Evolutionary conservation across 441 rosid species (phyloP).

Genomic region (Melastoma candidum): DNA sequence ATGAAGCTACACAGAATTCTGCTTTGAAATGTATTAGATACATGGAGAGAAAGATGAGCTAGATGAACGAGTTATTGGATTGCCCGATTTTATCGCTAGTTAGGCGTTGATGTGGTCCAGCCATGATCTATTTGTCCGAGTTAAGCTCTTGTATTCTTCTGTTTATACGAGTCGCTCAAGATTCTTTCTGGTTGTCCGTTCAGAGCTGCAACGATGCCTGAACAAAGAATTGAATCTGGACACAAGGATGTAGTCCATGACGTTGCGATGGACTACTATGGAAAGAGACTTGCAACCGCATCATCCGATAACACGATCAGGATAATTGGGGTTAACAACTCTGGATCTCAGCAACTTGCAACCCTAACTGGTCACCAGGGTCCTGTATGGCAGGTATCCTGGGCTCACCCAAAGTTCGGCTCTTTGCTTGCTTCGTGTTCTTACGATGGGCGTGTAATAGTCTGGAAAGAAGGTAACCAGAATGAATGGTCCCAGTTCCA

Average conservation of each 20-base stretch:
- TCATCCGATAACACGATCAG: constrained; percentile 15
- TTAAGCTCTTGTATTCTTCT: too few relatives aligned
- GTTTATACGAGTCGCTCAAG: too few relatives aligned
- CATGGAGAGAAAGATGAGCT: too few relatives aligned
- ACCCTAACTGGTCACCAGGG: constrained; percentile 17
- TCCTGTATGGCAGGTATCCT: constrained; percentile 45
- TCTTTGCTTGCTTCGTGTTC: constrained; percentile 44
- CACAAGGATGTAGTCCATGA: constrained; percentile 18
- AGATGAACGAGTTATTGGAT: too few relatives aligned
- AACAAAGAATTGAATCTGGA: constrained; percentile 13
- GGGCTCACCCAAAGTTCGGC: constrained; percentile 53
- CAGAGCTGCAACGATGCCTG: constrained; percentile 9
- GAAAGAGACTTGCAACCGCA: constrained; percentile 12
- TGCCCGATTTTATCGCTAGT: too few relatives aligned
- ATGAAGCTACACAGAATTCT: too few relatives aligned
- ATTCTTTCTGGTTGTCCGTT: too few relatives aligned
- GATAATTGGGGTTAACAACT: constrained; percentile 14
- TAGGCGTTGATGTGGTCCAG: too few relatives aligned
- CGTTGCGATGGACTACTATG: constrained; percentile 19
- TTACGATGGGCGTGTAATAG: constrained; percentile 32
- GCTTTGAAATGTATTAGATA: too few relatives aligned
- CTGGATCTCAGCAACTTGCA: constrained; percentile 19
- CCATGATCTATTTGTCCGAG: too few relatives aligned
- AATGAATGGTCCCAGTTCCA: constrained; percentile 33
- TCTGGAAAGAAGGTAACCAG: constrained; percentile 42